Evolutionary conservation across 2,329 filamentous ascomycete genomes (phyloP).

Genomic region (Didymella glomerata): DNA sequence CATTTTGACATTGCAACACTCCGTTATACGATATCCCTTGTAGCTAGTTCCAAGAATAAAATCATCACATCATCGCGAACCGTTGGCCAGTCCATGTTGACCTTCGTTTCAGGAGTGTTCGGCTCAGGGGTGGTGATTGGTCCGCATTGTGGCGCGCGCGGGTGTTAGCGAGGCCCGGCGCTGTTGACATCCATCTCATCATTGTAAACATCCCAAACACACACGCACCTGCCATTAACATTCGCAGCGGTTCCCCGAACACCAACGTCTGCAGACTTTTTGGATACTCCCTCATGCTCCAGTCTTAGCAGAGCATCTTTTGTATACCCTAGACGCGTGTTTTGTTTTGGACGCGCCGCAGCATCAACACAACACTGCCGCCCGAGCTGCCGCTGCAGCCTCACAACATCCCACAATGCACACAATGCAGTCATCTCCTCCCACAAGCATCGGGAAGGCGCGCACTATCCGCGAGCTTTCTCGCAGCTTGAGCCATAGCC

Average conservation of each 20-base stretch:
- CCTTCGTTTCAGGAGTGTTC: conserved; percentile 23
- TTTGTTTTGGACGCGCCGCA: conserved; percentile 40
- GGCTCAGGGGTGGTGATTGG: conserved; percentile 25
- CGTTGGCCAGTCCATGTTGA: conserved; percentile 14
- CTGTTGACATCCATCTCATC: conserved; percentile 27
- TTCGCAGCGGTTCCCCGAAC: conserved; percentile 8
- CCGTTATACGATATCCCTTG: neutral
- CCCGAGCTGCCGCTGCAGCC: conserved; percentile 26
- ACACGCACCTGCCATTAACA: conserved; percentile 41
- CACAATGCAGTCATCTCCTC: conserved; percentile 50
- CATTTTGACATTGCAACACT: neutral
- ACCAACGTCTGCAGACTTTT: conserved; percentile 26
- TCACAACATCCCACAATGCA: conserved; percentile 23
- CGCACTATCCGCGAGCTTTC: conserved; percentile 51
- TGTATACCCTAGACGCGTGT: conserved; percentile 39
- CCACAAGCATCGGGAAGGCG: conserved; percentile 49
- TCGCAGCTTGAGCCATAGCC: conserved; percentile 47
- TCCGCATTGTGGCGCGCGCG: conserved; percentile 1
- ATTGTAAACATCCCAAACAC: conserved; percentile 6
- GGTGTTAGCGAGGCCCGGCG: conserved; percentile 20
- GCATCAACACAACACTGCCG: conserved; percentile 27
- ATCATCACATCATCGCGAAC: conserved; percentile 6
- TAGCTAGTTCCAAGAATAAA: conserved; percentile 3
- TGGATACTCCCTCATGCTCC: conserved; percentile 30
- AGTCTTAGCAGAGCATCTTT: conserved; percentile 41